Evolutionary conservation across 495 filamentous ascomycete genomes (phyloP), one percentile per base, ranked within the genome.

Genomic region (Aspergillus biplanus): DNA sequence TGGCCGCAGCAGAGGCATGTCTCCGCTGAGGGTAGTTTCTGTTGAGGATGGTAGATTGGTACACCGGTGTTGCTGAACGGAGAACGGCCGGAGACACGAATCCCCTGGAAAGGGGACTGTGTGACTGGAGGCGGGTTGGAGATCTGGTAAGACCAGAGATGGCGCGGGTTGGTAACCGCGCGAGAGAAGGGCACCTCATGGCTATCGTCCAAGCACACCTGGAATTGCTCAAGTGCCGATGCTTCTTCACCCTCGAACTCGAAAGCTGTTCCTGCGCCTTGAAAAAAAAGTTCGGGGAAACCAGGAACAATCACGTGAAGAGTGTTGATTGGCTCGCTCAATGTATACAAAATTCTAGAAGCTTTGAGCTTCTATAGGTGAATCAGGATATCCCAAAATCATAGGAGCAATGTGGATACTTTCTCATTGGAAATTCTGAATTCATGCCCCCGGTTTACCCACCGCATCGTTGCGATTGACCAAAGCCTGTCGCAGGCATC

Each of bases 261-360:
- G 52, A 52, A 59, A 50, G 34, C 56, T 72, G 66, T 70, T 71
- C 67, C 67, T 52, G 61, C 52, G 54, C 59, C 34, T 62, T 61
- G 64, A 77, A 80, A 78, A 63, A 80, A 80, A 80, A 75, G 75
- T 77, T 79, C 72, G 74, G 77, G 74, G 73, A 79, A 73, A 67
- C 71, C 76, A 81, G 78, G 75, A 64, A 80, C 78, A 32, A 37
- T 66, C 79, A 81, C 79, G 79, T 81, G 79, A 73, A 33, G 0
- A 7, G 0, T 16, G 49, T 39, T 42, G 53, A 64, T 66, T 56
- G 68, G 46, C 55, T 27, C 21, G 47, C 11, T 8, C 15, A 49
- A 3, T 44, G 52, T 39, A 7, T 31, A 31, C 47, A 44, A 16
- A 16, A 50, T 50, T 50, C 9, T 16, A 2, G 15, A 50, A 50